Base-by-base conservation (phyloP, 1,139 yeast species). In the Yamadazyma diospyri region DNA sequence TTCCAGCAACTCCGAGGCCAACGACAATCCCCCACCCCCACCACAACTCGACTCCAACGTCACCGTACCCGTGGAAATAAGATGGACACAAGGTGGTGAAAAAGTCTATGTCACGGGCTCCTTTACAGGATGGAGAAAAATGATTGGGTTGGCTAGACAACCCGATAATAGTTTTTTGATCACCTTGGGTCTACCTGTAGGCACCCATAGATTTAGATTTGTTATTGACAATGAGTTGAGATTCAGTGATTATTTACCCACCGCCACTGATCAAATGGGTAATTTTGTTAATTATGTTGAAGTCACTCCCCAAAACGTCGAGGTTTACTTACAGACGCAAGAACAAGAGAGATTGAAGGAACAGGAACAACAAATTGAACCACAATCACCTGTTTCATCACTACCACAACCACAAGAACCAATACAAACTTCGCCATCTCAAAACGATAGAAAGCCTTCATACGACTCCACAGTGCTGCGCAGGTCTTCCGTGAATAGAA, bases 31-130 rank as follows among this genome's bases (percentile, higher is more conserved):
- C 20, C 42, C 39, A 13, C 52, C 38, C 19, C 30, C 32, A 24
- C 38, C 37, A 18, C 39, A 45, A 31, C 46, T 51, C 10, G 58
- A 59, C 33, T 55, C 64, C n/a, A 51, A 39, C 30, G 45, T 55
- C 6, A 61, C 81, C 25, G 70, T 86, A 23, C 87, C 94, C 0
- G 82, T 89, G 1, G 88, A 83, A 37, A 81, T 92, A 34, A 79
- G 78, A 46, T 92, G 98, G 98, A 81, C 80, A 14, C 96, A 89
- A 57, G 97, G 97, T 9, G 97, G 97, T 40, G 76, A 76, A 33
- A 85, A 85, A 50, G 97, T 92, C 1, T 69, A 69, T 42, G 72
- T 69, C 4, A 69, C 75, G 8, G 75, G 75, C 2, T 65, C 72
- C 4, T 69, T 69, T 42, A 69, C 75, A 1, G 73, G 72, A 4